Evolutionary conservation across 2,329 filamentous ascomycete genomes (phyloP), one percentile per base, ranked within the genome.

Genomic region (Penicillium sp.): DNA sequence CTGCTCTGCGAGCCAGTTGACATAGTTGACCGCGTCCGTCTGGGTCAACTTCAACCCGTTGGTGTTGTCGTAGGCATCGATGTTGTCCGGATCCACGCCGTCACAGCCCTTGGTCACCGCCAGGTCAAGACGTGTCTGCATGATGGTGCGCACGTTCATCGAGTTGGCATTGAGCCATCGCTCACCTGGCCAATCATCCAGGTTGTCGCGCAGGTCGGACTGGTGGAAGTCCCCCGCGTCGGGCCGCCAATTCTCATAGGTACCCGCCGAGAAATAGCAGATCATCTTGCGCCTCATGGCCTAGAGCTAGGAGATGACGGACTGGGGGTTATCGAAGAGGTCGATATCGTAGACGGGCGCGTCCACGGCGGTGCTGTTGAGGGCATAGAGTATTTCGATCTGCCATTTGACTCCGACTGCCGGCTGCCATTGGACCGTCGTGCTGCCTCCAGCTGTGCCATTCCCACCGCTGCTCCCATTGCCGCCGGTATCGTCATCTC

Each of bases 221-320:
- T 68, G 47, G 6, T 66, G 56, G 56, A 86, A 87, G 4, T 76
- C 53, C 19, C 56, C 57, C 13, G 73, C 71, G 57, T 87, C 84
- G 1, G 72, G 63, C 3, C 84, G 74, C 68, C 75, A 79, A 36
- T 79, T 59, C 62, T 88, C 84, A 52, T 76, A 86, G 6, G 78
- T 82, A 1, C 84, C 84, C 0, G 81, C 83, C 36, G 79, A 83
- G 67, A 87, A 87, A 65, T 88, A 88, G 69, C 84, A 88, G 43
- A 87, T 81, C 38, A 86, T 77, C 46, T 77, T 80, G 56, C 77
- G 77, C 7, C 74, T 76, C 18, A 71, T 54, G 3, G 51, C 48
- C 28, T 81, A 74, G 10, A 83, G 65, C 4, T 60, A 57, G 3
- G 61, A 45, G 35, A 82, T 76, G 1, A 65, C 71, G 5, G 63